Base-by-base conservation (phyloP, 2,329 filamentous ascomycete species). In the Aureobasidium sp. region DNA sequence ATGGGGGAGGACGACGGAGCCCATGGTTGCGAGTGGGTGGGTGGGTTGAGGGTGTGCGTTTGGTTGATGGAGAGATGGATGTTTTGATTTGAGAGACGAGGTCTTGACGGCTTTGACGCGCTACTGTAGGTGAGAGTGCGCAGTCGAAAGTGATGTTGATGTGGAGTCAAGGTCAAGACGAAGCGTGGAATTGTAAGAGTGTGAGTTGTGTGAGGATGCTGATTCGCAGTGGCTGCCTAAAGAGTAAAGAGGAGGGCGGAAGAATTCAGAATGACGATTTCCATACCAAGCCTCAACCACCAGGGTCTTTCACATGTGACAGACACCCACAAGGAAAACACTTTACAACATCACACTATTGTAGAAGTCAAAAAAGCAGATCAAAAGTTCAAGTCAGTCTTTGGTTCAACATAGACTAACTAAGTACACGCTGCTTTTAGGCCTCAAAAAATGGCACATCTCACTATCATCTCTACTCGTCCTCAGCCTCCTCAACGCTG, bases 1-100 rank as follows among this genome's bases (percentile, higher is more conserved):
- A 76, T 97, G 93, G 49, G 93, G 93, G 59, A 99, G 85, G 54
- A 96, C 89, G 65, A 97, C 89, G 70, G 91, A 96, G 69, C 91
- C 91, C 85, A 86, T 86, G 64, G 52, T 64, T 35, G 24, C 22
- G 50, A 27, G 35, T 31, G 27, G 12, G 29, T 35, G n/a, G 4
- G 39, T 35, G 24, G 15, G 24, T 22, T 14, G 24, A 5, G 9
- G 11, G 8, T 33, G 49, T 27, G 19, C 22, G 27, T 27, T 12
- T n/a, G 40, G 27, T 45, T 14, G 27, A 31, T 37, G 27, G 27
- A 31, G 15, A 33, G 27, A 29, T 37, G 27, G 27, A 31, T 9
- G 48, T 24, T 14, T 22, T 3, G 17, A 5, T 33, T 33, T 7
- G 40, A 40, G 12, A 9, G 19, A 37, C 11, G 19, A 19, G n/a